phyloP scores from a whole-genome alignment of 352 stramenopile genomes.

The Pythium phragmiticola region DNA sequence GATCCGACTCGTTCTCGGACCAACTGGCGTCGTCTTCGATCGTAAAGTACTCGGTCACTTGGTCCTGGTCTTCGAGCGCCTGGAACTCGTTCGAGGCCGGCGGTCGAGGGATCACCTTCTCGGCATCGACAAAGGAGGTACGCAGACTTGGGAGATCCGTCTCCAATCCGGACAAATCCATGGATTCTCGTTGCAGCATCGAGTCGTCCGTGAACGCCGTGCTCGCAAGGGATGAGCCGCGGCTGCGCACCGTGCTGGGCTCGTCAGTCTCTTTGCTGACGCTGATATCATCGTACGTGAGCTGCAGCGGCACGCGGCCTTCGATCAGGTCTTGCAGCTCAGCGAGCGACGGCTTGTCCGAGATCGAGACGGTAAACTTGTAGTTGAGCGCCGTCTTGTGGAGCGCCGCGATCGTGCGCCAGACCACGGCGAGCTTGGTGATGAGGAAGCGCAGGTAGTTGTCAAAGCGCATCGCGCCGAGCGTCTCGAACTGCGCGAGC shows the following conservation, averaged over 20 bases:
- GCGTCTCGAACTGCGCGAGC: slow-evolving; percentile 19
- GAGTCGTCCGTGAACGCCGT: slow-evolving; percentile 14
- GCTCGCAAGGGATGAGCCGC: slow-evolving; percentile 18
- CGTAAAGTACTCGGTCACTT: slow-evolving; percentile 14
- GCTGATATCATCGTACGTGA: slow-evolving; percentile 18
- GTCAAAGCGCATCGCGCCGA: slow-evolving; percentile 22
- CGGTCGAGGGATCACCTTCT: neutral
- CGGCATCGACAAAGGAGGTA: slow-evolving; percentile 6
- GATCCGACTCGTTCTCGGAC: slow-evolving; percentile 12
- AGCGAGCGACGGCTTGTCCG: slow-evolving; percentile 32
- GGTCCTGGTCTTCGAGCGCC: slow-evolving; percentile 13
- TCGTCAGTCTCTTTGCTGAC: slow-evolving; percentile 2
- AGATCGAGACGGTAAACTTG: slow-evolving; percentile 57
- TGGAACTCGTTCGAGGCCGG: neutral
- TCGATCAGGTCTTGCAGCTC: slow-evolving; percentile 24
- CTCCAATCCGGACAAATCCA: slow-evolving; percentile 14
- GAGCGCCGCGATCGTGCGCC: slow-evolving; percentile 30
- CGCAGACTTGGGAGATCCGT: neutral
- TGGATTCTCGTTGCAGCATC: slow-evolving; percentile 1
- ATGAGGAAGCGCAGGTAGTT: slow-evolving; percentile 20
- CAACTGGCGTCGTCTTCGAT: slow-evolving; percentile 17
- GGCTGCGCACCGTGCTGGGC: neutral
- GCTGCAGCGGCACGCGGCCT: slow-evolving; percentile 17
- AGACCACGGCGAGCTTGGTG: slow-evolving; percentile 20
- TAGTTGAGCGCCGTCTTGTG: slow-evolving; percentile 53